Percentiles rank a stretch among this genome's conserved stretches.
Evolutionary conservation across 768 basidiomycete genomes (phyloP).

Genomic region (Rhizopogon rudus): DNA sequence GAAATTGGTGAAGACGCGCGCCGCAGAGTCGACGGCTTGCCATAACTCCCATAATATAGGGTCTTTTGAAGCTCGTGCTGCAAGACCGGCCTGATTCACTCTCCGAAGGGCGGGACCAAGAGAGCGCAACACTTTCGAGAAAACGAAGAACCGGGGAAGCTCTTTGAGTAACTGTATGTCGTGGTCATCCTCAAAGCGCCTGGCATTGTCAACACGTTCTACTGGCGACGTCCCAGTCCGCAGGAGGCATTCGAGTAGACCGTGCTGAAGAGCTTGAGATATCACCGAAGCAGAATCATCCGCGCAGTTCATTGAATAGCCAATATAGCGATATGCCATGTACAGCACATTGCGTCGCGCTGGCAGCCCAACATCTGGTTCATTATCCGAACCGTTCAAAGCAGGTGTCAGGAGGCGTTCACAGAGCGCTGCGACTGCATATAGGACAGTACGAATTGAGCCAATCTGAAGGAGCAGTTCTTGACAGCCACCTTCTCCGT

Average conservation of each 20-base stretch:
- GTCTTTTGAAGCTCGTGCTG: neutral
- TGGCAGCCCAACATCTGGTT: constrained; percentile 1
- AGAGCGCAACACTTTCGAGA: neutral
- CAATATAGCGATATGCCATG: constrained; percentile 4
- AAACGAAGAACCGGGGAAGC: neutral
- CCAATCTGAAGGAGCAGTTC: constrained; percentile 1
- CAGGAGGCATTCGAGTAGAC: constrained; percentile 1
- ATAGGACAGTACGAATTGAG: constrained; percentile 1
- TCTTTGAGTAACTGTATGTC: constrained; percentile 4
- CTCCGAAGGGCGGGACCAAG: constrained; percentile 1
- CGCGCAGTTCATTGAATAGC: constrained; percentile 1
- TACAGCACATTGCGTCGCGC: constrained; percentile 2
- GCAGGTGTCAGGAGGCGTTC: constrained; percentile 1
- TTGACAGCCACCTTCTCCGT: neutral
- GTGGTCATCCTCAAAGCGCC: constrained; percentile 3
- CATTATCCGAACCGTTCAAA: neutral
- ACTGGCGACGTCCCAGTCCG: neutral
- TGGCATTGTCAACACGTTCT: neutral
- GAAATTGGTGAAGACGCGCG: neutral
- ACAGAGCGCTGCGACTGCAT: neutral
- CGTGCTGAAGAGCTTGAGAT: neutral
- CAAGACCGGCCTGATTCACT: neutral
- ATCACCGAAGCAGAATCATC: neutral
- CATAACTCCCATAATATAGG: neutral
- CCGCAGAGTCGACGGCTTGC: neutral